A percentile compares a stretch with the other conserved stretches of the same genome.
Evolutionary conservation across 805 yeast genomes (phyloP).

Genomic region (Starmerella sp.): DNA sequence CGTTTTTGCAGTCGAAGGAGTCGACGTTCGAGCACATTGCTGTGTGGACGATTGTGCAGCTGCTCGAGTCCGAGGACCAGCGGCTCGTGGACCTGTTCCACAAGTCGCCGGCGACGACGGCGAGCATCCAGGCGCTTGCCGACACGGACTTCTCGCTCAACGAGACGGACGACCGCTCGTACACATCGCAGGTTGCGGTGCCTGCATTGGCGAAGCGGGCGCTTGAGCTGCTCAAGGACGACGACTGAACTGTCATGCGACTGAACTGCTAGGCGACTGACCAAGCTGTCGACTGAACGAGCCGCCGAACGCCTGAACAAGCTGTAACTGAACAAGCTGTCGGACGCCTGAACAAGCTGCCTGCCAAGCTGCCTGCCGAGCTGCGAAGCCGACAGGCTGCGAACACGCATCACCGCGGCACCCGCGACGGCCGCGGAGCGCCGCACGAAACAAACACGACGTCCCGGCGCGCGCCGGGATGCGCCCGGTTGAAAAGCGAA

Average conservation of each 20-base stretch:
- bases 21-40: constrained; percentile 97
- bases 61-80: constrained; percentile 75
- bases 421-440: no score
- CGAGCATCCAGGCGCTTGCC: constrained; percentile 29
- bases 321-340: no score
- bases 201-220: constrained; percentile 30
- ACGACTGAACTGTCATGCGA: not conserved
- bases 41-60: constrained; percentile 88
- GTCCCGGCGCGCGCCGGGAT: no score
- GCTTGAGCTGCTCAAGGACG: constrained; percentile 16
- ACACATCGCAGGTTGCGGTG: constrained; percentile 30
- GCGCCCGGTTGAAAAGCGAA: not conserved
- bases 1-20: constrained; percentile 72
- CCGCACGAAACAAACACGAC: no score
- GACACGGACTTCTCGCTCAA: constrained; percentile 18
- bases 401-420: no score
- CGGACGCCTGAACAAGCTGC: no score
- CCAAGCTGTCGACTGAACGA: no score
- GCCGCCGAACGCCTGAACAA: no score
- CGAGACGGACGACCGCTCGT: constrained; percentile 23
- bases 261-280: no score
- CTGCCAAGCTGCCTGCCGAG: no score
- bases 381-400: no score
- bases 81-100: constrained; percentile 33
- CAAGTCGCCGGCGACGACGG: constrained; percentile 27